Conservation (phyloP, 2,329 filamentous ascomycete species). For the Passalora sequoiae region DNA sequence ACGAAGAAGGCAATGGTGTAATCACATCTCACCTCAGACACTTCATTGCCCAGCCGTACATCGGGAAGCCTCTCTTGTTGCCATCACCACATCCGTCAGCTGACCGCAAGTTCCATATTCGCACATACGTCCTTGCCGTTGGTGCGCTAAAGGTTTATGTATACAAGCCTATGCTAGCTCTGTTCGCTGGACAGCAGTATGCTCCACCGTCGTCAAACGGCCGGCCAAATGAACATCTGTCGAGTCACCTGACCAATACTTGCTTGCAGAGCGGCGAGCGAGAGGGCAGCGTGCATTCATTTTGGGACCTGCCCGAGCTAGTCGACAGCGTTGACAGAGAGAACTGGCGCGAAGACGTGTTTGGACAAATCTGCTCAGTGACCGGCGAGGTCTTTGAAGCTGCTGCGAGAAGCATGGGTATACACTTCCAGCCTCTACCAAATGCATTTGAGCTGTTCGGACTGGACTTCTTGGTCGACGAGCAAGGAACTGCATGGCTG, state of each 20-base stretch:
- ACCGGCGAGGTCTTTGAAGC: slow-evolving; percentile 81
- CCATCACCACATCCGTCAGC: slow-evolving; percentile 42
- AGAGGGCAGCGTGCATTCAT: slow-evolving; percentile 64
- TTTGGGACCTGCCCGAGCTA: slow-evolving; percentile 61
- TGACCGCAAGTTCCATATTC: slow-evolving; percentile 85
- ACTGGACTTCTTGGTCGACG: slow-evolving; percentile 81
- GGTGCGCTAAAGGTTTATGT: slow-evolving; percentile 78
- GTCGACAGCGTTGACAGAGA: slow-evolving; percentile 25
- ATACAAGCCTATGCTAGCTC: slow-evolving; percentile 83
- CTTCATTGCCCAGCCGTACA: slow-evolving; percentile 93
- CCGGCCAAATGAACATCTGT: slow-evolving; percentile 51
- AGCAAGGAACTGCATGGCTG: slow-evolving; percentile 60
- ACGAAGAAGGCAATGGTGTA: slow-evolving; percentile 49
- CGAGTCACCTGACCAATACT: slow-evolving; percentile 86
- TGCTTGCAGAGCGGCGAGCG: slow-evolving; percentile 65
- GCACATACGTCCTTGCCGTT: slow-evolving; percentile 79
- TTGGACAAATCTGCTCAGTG: slow-evolving; percentile 65
- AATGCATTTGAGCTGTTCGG: slow-evolving; percentile 92
- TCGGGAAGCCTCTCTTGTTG: slow-evolving; percentile 77
- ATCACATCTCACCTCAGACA: slow-evolving; percentile 88
- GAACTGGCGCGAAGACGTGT: slow-evolving; percentile 58
- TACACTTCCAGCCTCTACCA: slow-evolving; percentile 85
- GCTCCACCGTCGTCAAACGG: slow-evolving; percentile 51
- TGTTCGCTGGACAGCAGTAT: slow-evolving; percentile 79
- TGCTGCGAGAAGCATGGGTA: slow-evolving; percentile 72